Evolutionary conservation across 768 basidiomycete genomes (phyloP).

Genomic region (Rhizopogon vesiculosus): DNA sequence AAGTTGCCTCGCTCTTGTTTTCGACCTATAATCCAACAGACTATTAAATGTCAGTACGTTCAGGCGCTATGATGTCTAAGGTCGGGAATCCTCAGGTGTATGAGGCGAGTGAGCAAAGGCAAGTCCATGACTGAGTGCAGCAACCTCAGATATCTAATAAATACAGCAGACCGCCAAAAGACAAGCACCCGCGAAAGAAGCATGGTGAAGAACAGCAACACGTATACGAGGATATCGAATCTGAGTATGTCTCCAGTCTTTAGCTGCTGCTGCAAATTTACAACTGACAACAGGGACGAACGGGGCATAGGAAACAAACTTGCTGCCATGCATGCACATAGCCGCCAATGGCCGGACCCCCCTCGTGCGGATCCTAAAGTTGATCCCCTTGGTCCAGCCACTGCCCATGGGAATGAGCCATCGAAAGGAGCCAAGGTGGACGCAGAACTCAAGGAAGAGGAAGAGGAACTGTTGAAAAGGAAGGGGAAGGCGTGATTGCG

Average conservation of each 20-base stretch:
- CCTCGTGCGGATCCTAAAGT: slow-evolving; percentile 25
- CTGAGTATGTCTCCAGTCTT: slow-evolving; percentile 26
- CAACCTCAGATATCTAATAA: slow-evolving; percentile 1
- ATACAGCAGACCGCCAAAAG: slow-evolving; percentile 17
- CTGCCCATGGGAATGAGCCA: slow-evolving; percentile 52
- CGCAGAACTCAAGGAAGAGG: slow-evolving; percentile 48
- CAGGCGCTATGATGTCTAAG: slow-evolving; percentile 44
- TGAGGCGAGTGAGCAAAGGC: slow-evolving; percentile 46
- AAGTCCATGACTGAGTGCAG: slow-evolving; percentile 8
- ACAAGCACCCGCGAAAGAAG: slow-evolving; percentile 19
- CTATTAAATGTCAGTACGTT: slow-evolving; percentile 7
- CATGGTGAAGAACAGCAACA: slow-evolving; percentile 29
- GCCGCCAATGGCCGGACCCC: slow-evolving; percentile 27
- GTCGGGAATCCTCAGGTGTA: slow-evolving; percentile 46
- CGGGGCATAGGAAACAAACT: slow-evolving; percentile 38
- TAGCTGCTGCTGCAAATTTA: neutral
- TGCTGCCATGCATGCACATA: slow-evolving; percentile 27
- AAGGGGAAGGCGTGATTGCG: slow-evolving; percentile 34
- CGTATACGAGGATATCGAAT: slow-evolving; percentile 36
- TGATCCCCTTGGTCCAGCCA: slow-evolving; percentile 46
- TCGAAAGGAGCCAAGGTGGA: slow-evolving; percentile 57
- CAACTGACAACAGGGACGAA: slow-evolving; percentile 30
- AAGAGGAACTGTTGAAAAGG: slow-evolving; percentile 40
- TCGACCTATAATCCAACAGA: neutral
- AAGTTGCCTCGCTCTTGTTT: neutral